phyloP scores from a whole-genome alignment of 2,329 filamentous ascomycete species.

The Anthostomella pinea region DNA sequence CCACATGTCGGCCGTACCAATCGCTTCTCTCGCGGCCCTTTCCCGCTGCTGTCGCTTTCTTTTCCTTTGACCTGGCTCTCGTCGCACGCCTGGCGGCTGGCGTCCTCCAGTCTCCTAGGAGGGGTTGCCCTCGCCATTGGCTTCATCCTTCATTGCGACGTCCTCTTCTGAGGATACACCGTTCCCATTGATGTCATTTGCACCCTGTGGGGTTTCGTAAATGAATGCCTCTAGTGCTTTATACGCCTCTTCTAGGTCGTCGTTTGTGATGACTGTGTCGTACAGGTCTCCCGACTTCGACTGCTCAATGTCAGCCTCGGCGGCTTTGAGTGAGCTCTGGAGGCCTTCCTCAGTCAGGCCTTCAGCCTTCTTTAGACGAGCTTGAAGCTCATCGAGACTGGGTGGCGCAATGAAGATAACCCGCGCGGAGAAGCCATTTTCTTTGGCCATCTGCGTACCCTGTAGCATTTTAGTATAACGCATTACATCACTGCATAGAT shows the following conservation, averaged over 20 bases:
- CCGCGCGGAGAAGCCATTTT: slow-evolving; percentile 54
- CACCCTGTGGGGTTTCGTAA: slow-evolving; percentile 31
- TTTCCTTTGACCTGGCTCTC: no score
- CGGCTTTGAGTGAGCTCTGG: slow-evolving; percentile 39
- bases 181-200: slow-evolving; percentile 21
- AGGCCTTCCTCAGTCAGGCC: slow-evolving; percentile 46
- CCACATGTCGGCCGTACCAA: no score
- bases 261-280: slow-evolving; percentile 50
- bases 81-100: background rate
- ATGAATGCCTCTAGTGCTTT: slow-evolving; percentile 49
- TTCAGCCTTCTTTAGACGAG: slow-evolving; percentile 40
- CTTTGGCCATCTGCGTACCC: slow-evolving; percentile 56
- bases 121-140: slow-evolving; percentile 11
- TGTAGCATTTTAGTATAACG: no score
- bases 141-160: slow-evolving; percentile 17
- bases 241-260: slow-evolving; percentile 48
- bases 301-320: slow-evolving; percentile 41
- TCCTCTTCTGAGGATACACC: slow-evolving; percentile 14
- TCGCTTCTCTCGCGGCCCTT: no score
- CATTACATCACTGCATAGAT: no score
- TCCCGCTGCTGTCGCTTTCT: no score
- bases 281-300: slow-evolving; percentile 45
- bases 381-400: slow-evolving; percentile 35
- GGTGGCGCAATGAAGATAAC: slow-evolving; percentile 52
- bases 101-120: slow-evolving; percentile 11